These are phyloP conservation scores for Gymnopus androsaceus DNA, from an alignment of 1,284 basidiomycete species.

Conservation along the genomic window DNA sequence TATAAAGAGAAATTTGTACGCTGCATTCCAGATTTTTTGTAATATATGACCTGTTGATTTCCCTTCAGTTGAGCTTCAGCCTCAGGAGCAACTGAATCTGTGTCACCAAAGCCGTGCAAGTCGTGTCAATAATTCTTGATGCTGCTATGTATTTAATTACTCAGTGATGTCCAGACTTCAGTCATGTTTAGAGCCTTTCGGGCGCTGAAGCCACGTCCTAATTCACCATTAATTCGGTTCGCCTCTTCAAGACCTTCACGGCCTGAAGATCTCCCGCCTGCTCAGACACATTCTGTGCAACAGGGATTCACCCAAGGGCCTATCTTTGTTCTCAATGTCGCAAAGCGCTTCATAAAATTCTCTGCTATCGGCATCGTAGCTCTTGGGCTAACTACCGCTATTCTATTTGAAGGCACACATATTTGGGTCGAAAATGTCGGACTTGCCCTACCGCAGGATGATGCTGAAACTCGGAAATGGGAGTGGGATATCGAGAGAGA, in stretches of 20 bases:
- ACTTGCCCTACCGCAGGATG: conserved; percentile 50
- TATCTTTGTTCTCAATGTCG: conserved; percentile 33
- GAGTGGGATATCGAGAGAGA: conserved; percentile 76
- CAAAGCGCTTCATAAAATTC: conserved; percentile 35
- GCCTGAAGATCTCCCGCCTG: conserved; percentile 8
- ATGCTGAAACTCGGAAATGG: conserved; percentile 59
- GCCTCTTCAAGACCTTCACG: not conserved
- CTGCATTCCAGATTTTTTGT: no score
- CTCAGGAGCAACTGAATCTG: no score
- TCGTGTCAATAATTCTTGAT: no score
- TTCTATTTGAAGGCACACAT: conserved; percentile 53
- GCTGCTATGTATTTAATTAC: no score
- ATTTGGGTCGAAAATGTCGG: conserved; percentile 69
- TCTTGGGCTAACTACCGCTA: conserved; percentile 28
- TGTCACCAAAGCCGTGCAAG: no score
- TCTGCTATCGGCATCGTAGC: conserved; percentile 31
- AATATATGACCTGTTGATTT: no score
- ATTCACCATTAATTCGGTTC: not conserved
- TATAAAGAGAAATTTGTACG: no score
- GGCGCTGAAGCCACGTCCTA: not conserved
- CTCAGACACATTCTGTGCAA: conserved; percentile 24
- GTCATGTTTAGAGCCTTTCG: no score
- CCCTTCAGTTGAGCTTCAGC: no score
- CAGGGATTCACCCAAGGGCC: conserved; percentile 34
- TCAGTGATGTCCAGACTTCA: no score